Evolutionary conservation across 23 red algal genomes (phyloP).

Genomic region (Gracilariopsis chorda): DNA sequence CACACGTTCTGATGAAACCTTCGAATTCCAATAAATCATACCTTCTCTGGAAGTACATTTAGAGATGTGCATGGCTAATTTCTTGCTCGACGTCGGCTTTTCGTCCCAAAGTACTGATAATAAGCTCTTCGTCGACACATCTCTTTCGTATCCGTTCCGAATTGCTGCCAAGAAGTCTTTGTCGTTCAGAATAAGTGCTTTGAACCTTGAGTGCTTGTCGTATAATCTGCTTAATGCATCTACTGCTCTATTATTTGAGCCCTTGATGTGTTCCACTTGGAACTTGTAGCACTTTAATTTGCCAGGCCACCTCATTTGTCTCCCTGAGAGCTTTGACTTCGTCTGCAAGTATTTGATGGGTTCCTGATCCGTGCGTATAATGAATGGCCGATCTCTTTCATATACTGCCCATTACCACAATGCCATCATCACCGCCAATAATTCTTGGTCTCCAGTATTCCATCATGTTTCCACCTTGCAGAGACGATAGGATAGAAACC

Average conservation of each 20-base stretch:
- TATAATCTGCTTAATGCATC: slow-evolving; percentile 1
- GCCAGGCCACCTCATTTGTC: background rate
- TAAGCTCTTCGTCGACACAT: no score
- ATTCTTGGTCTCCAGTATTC: background rate
- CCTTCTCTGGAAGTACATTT: background rate
- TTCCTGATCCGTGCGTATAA: background rate
- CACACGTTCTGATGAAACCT: no score
- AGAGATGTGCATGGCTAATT: no score
- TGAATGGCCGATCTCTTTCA: background rate
- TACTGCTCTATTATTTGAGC: background rate
- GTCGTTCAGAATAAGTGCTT: no score
- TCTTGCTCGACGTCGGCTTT: no score
- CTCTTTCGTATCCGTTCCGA: no score
- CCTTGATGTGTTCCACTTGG: background rate
- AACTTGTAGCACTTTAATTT: background rate
- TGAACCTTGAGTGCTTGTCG: no score
- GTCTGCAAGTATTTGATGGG: background rate
- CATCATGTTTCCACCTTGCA: background rate
- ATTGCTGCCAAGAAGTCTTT: no score
- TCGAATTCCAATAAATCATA: background rate
- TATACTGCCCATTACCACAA: background rate
- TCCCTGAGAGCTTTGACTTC: background rate
- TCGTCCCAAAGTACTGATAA: no score
- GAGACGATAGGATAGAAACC: background rate
- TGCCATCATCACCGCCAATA: background rate